A percentile compares a stretch with the other conserved stretches of the same genome.
These are phyloP conservation scores for Elsinoe ampelina DNA, from an alignment of 2,329 filamentous ascomycete genomes.

Conservation along the genomic window DNA sequence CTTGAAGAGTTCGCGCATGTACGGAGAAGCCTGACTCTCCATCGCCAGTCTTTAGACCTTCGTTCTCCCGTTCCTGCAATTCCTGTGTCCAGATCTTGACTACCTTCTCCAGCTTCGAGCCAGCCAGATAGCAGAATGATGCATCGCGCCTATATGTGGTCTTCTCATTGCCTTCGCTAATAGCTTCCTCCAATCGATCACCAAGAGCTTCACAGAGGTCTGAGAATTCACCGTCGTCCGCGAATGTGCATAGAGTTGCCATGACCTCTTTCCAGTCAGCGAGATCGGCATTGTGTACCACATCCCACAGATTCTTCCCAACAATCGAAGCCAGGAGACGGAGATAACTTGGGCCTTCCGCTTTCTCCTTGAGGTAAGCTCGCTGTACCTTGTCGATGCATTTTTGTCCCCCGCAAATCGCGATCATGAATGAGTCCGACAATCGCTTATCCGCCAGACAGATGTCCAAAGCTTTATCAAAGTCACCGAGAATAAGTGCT, in stretches of 20 bases:
- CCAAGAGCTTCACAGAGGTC: slow-evolving; percentile 92
- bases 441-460: slow-evolving; percentile 74
- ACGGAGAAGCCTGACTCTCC: slow-evolving; percentile 82
- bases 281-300: slow-evolving; percentile 91
- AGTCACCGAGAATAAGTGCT: slow-evolving; percentile 81
- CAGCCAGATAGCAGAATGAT: slow-evolving; percentile 91
- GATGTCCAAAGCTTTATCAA: slow-evolving; percentile 79
- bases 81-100: slow-evolving; percentile 89
- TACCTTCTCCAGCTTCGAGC: slow-evolving; percentile 95
- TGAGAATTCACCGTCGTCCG: slow-evolving; percentile 80
- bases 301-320: slow-evolving; percentile 94
- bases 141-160: slow-evolving; percentile 65
- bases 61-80: slow-evolving; percentile 72
- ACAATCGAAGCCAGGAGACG: slow-evolving; percentile 85
- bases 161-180: slow-evolving; percentile 42
- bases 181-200: slow-evolving; percentile 71
- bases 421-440: slow-evolving; percentile 95
- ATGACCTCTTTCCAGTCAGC: slow-evolving; percentile 95
- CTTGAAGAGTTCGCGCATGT: slow-evolving; percentile 78
- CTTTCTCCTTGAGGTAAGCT: slow-evolving; percentile 77
- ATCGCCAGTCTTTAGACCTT: slow-evolving; percentile 53
- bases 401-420: slow-evolving; percentile 88
- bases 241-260: slow-evolving; percentile 92
- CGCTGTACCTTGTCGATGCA: slow-evolving; percentile 90
- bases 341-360: slow-evolving; percentile 79